phyloP scores from a whole-genome alignment of 192 early-diverging fungal genomes.

The Entomortierella parvispora region DNA sequence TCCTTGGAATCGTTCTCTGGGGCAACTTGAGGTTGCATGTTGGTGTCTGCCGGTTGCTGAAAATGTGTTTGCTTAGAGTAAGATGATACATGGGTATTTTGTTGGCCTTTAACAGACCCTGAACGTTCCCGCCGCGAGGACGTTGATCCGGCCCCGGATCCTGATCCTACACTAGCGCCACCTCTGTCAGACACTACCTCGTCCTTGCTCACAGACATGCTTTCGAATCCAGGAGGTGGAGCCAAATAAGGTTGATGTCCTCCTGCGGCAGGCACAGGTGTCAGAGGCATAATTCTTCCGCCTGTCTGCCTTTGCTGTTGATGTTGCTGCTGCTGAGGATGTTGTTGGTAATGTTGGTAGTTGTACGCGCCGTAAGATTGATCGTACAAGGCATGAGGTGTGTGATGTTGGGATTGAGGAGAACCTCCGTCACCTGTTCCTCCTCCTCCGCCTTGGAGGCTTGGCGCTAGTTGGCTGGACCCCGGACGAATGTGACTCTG shows the following conservation, averaged over 20 bases:
- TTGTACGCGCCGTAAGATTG: background rate
- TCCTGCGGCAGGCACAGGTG: background rate
- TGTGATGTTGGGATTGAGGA: background rate
- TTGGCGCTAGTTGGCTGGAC: too few species aligned
- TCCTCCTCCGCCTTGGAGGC: too few species aligned
- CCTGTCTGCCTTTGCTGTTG: conserved; percentile 18
- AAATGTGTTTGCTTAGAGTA: conserved; percentile 6
- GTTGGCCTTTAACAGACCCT: conserved; percentile 7
- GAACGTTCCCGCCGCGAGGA: conserved; percentile 22
- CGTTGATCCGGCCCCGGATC: background rate
- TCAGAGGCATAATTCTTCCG: too few species aligned
- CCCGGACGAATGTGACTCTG: background rate
- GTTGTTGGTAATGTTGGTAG: background rate
- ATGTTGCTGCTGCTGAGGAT: conserved; percentile 9
- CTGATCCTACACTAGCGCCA: background rate
- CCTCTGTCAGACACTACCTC: background rate
- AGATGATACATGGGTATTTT: background rate
- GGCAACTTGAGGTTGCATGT: too few species aligned
- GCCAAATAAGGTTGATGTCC: background rate
- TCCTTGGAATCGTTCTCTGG: too few species aligned
- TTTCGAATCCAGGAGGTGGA: too few species aligned
- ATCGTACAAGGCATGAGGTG: background rate
- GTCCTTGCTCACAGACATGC: too few species aligned
- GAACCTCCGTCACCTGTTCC: background rate
- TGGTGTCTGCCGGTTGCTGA: background rate